Percentiles rank a stretch among this genome's conserved stretches.
These are phyloP conservation scores for Neopestalotiopsis sp. DNA, from an alignment of 2,329 filamentous ascomycete genomes.

Conservation along the genomic window DNA sequence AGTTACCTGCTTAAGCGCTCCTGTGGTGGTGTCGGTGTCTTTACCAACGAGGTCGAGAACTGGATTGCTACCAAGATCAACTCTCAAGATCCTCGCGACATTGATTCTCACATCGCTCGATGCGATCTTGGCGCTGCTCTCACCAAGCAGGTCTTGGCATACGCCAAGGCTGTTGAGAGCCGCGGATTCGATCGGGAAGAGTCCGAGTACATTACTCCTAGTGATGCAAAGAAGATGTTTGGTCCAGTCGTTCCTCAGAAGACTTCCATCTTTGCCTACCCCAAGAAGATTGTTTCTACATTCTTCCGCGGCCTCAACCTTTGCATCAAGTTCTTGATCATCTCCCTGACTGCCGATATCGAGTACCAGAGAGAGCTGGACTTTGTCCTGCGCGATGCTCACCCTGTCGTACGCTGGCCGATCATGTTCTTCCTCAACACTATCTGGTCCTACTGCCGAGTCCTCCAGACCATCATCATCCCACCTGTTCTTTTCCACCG, in stretches of 20 bases:
- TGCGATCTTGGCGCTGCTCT: slow-evolving; percentile 10
- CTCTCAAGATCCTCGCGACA: not conserved
- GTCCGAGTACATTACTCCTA: not conserved
- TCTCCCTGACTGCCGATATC: slow-evolving; percentile 1
- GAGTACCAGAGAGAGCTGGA: slow-evolving; percentile 14
- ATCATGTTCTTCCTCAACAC: slow-evolving; percentile 8
- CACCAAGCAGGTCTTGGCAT: not conserved
- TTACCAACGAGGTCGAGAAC: not conserved
- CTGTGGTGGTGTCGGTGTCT: not conserved
- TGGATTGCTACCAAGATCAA: slow-evolving; percentile 2
- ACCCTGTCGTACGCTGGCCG: not conserved
- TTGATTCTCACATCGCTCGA: slow-evolving; percentile 1
- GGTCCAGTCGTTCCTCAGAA: not conserved
- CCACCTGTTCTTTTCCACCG: slow-evolving; percentile 7
- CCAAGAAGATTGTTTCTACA: not conserved
- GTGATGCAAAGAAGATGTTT: not conserved
- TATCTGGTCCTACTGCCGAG: slow-evolving; percentile 11
- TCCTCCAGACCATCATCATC: not conserved
- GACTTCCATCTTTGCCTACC: not conserved
- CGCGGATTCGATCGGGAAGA: slow-evolving; percentile 3
- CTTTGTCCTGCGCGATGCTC: not conserved
- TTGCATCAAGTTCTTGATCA: slow-evolving; percentile 12
- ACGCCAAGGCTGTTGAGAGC: slow-evolving; percentile 5
- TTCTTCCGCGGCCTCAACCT: not conserved
- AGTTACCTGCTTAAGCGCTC: slow-evolving; percentile 4